phyloP scores from a whole-genome alignment of 2,329 filamentous ascomycete genomes.

The Blumeriella jaapii region DNA sequence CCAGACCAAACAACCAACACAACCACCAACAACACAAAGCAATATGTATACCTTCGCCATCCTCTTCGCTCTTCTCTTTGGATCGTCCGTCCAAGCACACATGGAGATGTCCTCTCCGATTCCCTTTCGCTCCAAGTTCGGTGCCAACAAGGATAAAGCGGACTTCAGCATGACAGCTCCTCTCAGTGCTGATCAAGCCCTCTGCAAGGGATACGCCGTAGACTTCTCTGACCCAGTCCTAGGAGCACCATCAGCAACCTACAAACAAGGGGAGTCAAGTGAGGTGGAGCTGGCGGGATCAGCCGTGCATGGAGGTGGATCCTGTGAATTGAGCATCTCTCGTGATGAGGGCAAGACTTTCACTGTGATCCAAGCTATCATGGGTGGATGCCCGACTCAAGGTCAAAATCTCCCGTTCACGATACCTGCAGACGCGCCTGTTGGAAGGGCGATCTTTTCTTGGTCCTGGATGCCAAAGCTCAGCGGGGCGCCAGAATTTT shows the following conservation, averaged over 20 bases:
- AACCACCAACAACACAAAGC: too few relatives aligned
- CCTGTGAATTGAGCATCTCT: neutral
- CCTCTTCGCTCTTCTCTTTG: neutral
- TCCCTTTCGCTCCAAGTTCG: neutral
- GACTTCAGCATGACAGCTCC: neutral
- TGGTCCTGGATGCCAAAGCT: neutral
- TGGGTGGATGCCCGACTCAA: neutral
- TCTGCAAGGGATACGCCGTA: constrained; percentile 1
- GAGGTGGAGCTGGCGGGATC: neutral
- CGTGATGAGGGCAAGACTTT: neutral
- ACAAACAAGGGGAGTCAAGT: neutral
- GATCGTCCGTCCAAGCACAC: neutral
- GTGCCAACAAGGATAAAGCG: neutral
- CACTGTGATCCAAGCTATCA: neutral
- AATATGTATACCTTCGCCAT: too few relatives aligned
- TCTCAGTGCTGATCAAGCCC: neutral
- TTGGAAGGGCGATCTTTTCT: neutral
- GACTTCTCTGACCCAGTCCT: neutral
- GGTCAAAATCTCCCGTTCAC: neutral
- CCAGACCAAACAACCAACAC: too few relatives aligned
- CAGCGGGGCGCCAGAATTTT: neutral
- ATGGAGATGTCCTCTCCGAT: neutral
- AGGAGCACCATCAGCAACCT: neutral
- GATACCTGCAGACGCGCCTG: neutral
- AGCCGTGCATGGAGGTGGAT: neutral